A percentile compares a stretch with the other conserved stretches of the same genome.
Evolutionary conservation across 2,329 filamentous ascomycete species (phyloP).

Genomic region (Stagonosporopsis cucurbitacearum): DNA sequence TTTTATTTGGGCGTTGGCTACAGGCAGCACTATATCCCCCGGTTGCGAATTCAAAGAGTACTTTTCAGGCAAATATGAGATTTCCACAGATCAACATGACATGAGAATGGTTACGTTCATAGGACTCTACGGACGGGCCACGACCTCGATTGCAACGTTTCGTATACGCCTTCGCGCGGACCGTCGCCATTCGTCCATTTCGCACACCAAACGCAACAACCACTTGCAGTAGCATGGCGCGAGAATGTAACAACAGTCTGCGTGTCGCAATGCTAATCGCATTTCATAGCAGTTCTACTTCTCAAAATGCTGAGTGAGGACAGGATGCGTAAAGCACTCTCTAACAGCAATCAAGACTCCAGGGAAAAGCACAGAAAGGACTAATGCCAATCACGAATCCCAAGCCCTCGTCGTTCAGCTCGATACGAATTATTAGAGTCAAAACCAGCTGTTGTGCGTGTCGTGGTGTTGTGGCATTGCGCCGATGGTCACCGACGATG

Average conservation of each 20-base stretch:
- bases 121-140: not conserved
- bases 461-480: constrained; percentile 22
- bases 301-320: not conserved
- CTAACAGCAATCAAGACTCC: not conserved
- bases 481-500: constrained; percentile 39
- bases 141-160: constrained; percentile 12
- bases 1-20: constrained; percentile 23
- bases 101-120: not conserved
- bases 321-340: not conserved
- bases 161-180: constrained; percentile 1
- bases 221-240: constrained; percentile 9
- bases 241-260: constrained; percentile 13
- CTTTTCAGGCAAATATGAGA: not conserved
- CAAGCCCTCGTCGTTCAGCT: not conserved
- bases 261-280: constrained; percentile 10
- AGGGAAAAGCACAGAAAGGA: constrained; percentile 2
- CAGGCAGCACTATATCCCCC: constrained; percentile 31
- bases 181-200: constrained; percentile 2
- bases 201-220: constrained; percentile 10
- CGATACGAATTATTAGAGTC: constrained; percentile 2
- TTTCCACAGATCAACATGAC: not conserved
- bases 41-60: constrained; percentile 10
- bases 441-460: constrained; percentile 7
- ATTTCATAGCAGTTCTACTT: not conserved
- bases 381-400: not conserved